Percentiles rank a stretch among this genome's conserved stretches.
Conservation (phyloP, 495 filamentous ascomycete species). For the Penicillium arizonense region DNA sequence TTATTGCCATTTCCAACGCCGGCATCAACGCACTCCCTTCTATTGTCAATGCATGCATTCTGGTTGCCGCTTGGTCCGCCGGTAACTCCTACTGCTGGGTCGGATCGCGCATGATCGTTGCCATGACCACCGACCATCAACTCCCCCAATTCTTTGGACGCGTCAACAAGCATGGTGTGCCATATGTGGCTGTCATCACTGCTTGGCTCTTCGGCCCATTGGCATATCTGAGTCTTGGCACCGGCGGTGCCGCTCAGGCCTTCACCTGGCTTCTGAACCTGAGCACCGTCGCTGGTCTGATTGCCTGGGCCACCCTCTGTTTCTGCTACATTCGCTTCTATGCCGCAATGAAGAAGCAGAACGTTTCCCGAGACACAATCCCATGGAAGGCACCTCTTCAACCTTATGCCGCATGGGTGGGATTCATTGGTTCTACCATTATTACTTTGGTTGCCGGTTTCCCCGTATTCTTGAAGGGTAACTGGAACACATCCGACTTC, state of each 20-base stretch:
- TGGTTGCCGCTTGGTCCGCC: conserved; percentile 65
- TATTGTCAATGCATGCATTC: conserved; percentile 74
- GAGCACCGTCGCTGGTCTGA: conserved; percentile 55
- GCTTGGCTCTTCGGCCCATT: conserved; percentile 32
- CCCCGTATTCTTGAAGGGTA: conserved; percentile 35
- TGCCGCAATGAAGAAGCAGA: conserved; percentile 56
- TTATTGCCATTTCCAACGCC: conserved; percentile 58
- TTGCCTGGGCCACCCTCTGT: conserved; percentile 61
- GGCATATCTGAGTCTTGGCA: conserved; percentile 40
- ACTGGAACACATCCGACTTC: conserved; percentile 46
- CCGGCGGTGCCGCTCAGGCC: conserved; percentile 35
- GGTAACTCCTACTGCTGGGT: conserved; percentile 57
- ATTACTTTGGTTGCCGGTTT: conserved; percentile 44
- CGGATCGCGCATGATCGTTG: conserved; percentile 37
- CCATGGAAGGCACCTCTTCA: conserved; percentile 59
- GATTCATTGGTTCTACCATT: conserved; percentile 54
- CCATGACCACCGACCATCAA: conserved; percentile 37
- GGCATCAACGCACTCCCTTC: conserved; percentile 66
- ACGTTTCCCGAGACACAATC: conserved; percentile 52
- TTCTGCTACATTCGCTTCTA: conserved; percentile 64
- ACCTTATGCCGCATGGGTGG: conserved; percentile 60
- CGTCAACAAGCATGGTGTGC: conserved; percentile 31
- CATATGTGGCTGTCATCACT: conserved; percentile 33
- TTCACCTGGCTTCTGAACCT: conserved; percentile 65
- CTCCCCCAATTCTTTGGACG: conserved; percentile 35